These are phyloP conservation scores for Kickxella alabastrina DNA, from an alignment of 192 early-diverging fungal genomes.

Conservation along the genomic window DNA sequence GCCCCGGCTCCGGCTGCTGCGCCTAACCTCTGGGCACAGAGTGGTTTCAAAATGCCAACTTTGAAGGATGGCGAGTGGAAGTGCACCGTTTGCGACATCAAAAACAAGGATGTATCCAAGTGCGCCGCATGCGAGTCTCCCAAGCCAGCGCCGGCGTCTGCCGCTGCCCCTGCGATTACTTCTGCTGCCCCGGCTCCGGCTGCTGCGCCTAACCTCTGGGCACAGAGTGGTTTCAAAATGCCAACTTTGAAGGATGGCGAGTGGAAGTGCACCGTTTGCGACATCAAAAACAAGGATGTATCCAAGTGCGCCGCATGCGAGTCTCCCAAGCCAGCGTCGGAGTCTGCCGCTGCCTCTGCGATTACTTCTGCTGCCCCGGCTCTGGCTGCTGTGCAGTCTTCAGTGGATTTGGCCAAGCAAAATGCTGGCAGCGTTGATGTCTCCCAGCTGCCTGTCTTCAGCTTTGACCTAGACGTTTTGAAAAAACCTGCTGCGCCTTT, in stretches of 20 bases:
- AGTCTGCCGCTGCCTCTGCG: background rate
- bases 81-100: slow-evolving; percentile 12
- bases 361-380: background rate
- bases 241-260: background rate
- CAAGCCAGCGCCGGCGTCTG: background rate
- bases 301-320: slow-evolving; percentile 31
- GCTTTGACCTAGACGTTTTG: slow-evolving; percentile 27
- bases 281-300: slow-evolving; percentile 11
- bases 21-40: slow-evolving; percentile 6
- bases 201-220: background rate
- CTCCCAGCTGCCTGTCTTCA: slow-evolving; percentile 23
- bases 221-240: background rate
- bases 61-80: slow-evolving; percentile 16
- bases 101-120: background rate
- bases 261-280: slow-evolving; percentile 25
- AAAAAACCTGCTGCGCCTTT: slow-evolving; percentile 11
- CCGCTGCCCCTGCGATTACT: background rate
- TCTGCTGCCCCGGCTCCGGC: background rate
- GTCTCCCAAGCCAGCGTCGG: slow-evolving; percentile 9
- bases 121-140: slow-evolving; percentile 7
- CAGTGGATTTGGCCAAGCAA: slow-evolving; percentile 1
- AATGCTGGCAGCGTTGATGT: slow-evolving; percentile 12
- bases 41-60: background rate
- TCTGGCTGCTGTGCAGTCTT: too few species aligned
- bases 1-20: slow-evolving; percentile 3